Base-by-base conservation (phyloP, 106 monocot species). In the Narthecium ossifragum region DNA sequence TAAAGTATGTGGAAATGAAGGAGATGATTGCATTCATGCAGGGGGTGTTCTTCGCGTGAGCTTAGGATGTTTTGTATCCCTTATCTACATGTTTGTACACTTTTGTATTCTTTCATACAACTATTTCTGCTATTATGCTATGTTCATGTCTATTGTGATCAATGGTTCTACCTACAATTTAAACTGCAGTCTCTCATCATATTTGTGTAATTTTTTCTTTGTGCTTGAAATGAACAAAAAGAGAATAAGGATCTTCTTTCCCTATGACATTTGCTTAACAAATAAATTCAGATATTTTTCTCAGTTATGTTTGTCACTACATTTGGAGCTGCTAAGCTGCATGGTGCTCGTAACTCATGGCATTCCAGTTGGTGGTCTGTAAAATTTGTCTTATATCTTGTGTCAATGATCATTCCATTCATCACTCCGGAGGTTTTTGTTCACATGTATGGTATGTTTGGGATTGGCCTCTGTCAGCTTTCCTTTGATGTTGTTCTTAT, bases 11-110 rank as follows among this genome's bases (percentile, higher is more conserved):
- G 64, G 59, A 75, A 43, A 25, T 15, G 28, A 73, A 22, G 75
- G 54, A 45, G 61, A 63, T 14, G 62, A 78, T 51, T 87, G 78
- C 60, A 69, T 73, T 69, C 73, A 79, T 69, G 65, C 65, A 31
- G 68, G 53, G 25, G 82, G 87, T 25, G 78, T 87, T 9, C 82
- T 87, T 69, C 82, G 82, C 55, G 75, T 87, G 65, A 87, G 87
- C 56, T 78, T 82, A 26, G 87, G 87, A 2, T 82, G 87, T 59
- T 87, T 82, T 58, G 69, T 87, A 87, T 87, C 87, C 65, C 82
- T 73, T 14, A 41, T 5, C 49, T 9, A 53, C 33, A 4, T 34
- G 38, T 26, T 25, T 26, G 27, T 28, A 28, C 14, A 12, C 9
- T 34, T 51, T 45, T 1, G 28, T 9, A 18, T 32, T 10, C 26